These are phyloP conservation scores for Kluyveromyces aestuarii DNA, from an alignment of 805 yeast genomes.

Conservation along the genomic window DNA sequence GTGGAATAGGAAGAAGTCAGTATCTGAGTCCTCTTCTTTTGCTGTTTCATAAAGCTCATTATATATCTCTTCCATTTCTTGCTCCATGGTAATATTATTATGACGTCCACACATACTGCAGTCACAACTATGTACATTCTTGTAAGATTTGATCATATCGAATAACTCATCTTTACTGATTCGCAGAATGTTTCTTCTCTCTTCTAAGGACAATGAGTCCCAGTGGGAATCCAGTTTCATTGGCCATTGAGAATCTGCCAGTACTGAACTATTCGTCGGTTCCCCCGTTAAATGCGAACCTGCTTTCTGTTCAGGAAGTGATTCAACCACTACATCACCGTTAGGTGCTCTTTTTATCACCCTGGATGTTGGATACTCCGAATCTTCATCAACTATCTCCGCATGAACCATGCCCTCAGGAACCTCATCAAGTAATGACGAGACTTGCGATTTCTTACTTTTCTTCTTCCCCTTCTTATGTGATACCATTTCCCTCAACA, in stretches of 20 bases:
- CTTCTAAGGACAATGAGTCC: constrained; percentile 52
- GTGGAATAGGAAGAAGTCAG: constrained; percentile 26
- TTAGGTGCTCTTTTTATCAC: constrained; percentile 62
- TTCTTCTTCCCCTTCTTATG: constrained; percentile 21
- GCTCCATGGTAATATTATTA: constrained; percentile 53
- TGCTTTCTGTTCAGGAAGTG: constrained; percentile 15
- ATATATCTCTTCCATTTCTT: constrained; percentile 66
- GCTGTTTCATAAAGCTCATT: constrained; percentile 54
- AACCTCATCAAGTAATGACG: constrained; percentile 1
- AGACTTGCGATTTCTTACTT: constrained; percentile 11
- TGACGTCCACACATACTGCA: constrained; percentile 76
- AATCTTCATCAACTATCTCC: constrained; percentile 43
- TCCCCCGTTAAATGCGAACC: neutral
- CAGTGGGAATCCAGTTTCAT: constrained; percentile 38
- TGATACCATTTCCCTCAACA: neutral
- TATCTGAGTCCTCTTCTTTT: constrained; percentile 26
- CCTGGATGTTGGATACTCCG: constrained; percentile 64
- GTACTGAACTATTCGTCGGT: constrained; percentile 64
- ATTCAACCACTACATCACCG: constrained; percentile 69
- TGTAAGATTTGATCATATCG: constrained; percentile 52
- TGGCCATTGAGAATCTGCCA: constrained; percentile 27
- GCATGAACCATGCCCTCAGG: constrained; percentile 26
- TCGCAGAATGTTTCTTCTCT: constrained; percentile 51
- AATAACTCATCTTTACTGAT: constrained; percentile 64
- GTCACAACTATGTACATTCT: constrained; percentile 42